A percentile compares a stretch with the other conserved stretches of the same genome.
These are phyloP conservation scores for Xerocomellus intermedius DNA, from an alignment of 768 basidiomycete genomes.

Conservation along the genomic window DNA sequence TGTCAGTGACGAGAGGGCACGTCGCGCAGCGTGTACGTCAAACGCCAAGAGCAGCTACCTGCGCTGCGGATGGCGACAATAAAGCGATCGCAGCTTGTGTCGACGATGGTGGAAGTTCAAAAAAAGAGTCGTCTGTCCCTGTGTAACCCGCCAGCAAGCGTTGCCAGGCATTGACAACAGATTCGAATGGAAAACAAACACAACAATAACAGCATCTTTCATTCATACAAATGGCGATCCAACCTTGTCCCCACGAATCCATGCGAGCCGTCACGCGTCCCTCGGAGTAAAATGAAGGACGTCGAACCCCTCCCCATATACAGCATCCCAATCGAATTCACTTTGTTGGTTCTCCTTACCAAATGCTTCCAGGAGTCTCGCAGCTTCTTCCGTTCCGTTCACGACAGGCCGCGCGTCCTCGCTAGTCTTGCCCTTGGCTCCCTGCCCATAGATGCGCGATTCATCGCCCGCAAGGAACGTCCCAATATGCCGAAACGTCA, in stretches of 20 bases:
- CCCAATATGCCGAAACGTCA: conserved; percentile 77
- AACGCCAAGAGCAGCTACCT: conserved; percentile 8
- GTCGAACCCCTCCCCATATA: conserved; percentile 68
- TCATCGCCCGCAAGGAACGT: conserved; percentile 62
- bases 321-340: conserved; percentile 66
- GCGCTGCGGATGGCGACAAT: conserved; percentile 3
- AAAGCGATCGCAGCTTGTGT: not conserved
- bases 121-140: not conserved
- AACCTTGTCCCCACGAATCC: conserved; percentile 8
- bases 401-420: conserved; percentile 56
- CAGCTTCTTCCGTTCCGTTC: conserved; percentile 47
- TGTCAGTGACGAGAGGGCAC: conserved; percentile 9
- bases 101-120: not conserved
- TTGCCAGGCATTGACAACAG: conserved; percentile 27
- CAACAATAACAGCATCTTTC: conserved; percentile 24
- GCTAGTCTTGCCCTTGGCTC: conserved; percentile 60
- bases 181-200: conserved; percentile 6
- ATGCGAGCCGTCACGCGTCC: conserved; percentile 15
- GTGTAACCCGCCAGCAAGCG: conserved; percentile 4
- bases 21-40: not conserved
- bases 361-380: conserved; percentile 57
- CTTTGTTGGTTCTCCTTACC: conserved; percentile 71
- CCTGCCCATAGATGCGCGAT: conserved; percentile 67
- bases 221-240: conserved; percentile 24
- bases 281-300: conserved; percentile 54